phyloP scores from a whole-genome alignment of 1,284 basidiomycete genomes.

The Tetrapyrgos nigripes region DNA sequence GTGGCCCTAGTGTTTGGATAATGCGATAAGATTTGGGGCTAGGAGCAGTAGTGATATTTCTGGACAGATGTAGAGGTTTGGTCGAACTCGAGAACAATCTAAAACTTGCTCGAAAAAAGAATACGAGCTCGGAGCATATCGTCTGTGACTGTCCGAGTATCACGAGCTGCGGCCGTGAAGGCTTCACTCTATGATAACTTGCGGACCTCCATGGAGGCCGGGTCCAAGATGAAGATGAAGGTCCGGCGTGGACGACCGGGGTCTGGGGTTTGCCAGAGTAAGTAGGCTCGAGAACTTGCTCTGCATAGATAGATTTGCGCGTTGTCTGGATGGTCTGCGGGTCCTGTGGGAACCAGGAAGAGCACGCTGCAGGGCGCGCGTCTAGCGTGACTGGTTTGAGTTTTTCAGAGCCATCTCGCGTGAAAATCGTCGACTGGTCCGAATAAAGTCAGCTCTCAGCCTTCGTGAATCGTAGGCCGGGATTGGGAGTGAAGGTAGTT shows the following conservation, averaged over 20 bases:
- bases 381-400: neutral
- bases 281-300: neutral
- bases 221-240: neutral
- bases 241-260: neutral
- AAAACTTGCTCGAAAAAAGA: conserved; percentile 2
- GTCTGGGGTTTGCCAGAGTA: conserved; percentile 30
- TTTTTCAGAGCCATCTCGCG: neutral
- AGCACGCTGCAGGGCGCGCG: neutral
- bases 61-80: neutral
- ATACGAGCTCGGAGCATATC: conserved; percentile 9
- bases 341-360: neutral
- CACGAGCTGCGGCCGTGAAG: conserved; percentile 38
- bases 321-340: neutral
- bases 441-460: neutral
- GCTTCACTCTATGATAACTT: conserved; percentile 36
- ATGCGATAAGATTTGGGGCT: conserved; percentile 42
- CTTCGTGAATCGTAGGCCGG: neutral
- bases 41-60: neutral
- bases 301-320: neutral
- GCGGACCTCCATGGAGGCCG: neutral
- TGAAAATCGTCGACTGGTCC: neutral
- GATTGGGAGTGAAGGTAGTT: neutral
- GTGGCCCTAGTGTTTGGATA: neutral
- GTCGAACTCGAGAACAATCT: neutral
- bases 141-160: conserved; percentile 25